These are phyloP conservation scores for Mycena rebaudengoi DNA, from an alignment of 768 basidiomycete species.

Conservation along the genomic window DNA sequence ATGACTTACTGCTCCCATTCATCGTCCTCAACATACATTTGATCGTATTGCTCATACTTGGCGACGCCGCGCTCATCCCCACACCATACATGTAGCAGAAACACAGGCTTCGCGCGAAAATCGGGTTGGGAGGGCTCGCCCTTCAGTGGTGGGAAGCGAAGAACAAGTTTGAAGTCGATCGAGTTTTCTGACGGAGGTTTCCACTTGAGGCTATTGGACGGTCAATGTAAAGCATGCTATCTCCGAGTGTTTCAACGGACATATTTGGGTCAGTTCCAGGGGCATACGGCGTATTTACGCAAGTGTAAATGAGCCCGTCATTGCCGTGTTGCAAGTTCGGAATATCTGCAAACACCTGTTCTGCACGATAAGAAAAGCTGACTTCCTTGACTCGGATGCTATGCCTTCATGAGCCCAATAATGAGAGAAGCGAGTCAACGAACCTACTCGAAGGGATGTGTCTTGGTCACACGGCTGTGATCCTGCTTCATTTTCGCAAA, in stretches of 20 bases:
- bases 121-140: constrained; percentile 71
- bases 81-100: constrained; percentile 83
- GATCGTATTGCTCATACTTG: constrained; percentile 87
- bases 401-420: constrained; percentile 3
- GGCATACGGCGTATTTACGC: constrained; percentile 83
- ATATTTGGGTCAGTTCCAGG: constrained; percentile 90
- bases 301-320: constrained; percentile 97
- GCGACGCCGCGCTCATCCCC: constrained; percentile 66
- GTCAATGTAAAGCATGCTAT: constrained; percentile 4
- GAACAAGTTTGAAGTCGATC: constrained; percentile 94
- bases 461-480: constrained; percentile 69
- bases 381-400: constrained; percentile 92
- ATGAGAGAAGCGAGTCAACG: constrained; percentile 16
- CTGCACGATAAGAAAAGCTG: constrained; percentile 85
- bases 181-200: constrained; percentile 98
- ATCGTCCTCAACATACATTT: constrained; percentile 83
- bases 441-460: constrained; percentile 85
- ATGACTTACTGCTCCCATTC: constrained; percentile 86
- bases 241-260: constrained; percentile 53
- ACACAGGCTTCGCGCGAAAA: constrained; percentile 84
- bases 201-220: constrained; percentile 85
- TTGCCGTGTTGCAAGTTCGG: constrained; percentile 89
- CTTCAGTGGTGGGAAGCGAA: constrained; percentile 85
- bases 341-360: constrained; percentile 88
- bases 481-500: constrained; percentile 74